Evolutionary conservation across 1,284 basidiomycete species (phyloP).

Genomic region (Ustilago nuda): DNA sequence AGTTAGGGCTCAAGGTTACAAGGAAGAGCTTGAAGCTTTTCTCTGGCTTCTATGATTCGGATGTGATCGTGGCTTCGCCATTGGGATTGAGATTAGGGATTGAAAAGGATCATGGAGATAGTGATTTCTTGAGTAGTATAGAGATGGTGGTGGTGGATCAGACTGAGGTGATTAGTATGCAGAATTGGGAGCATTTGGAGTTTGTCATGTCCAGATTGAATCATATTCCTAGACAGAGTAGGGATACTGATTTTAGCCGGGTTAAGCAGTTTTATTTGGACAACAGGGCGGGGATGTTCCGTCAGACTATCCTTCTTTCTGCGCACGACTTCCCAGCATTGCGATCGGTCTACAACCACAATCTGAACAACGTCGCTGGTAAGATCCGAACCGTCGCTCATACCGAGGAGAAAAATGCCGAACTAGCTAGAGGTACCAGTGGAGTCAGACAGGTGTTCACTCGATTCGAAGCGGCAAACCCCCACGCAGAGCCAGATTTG

Average conservation of each 20-base stretch:
- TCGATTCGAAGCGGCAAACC: constrained; percentile 79
- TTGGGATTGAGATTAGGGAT: constrained; percentile 89
- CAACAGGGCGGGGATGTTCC: constrained; percentile 79
- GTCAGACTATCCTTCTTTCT: constrained; percentile 90
- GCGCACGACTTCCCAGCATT: constrained; percentile 90
- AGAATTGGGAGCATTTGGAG: constrained; percentile 98
- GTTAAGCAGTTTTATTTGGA: constrained; percentile 98
- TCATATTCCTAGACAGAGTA: constrained; percentile 88
- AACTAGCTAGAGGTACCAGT: constrained; percentile 38
- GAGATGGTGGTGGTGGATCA: constrained; percentile 95
- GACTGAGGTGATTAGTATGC: constrained; percentile 92
- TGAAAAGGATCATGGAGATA: constrained; percentile 83
- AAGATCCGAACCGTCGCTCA: constrained; percentile 72
- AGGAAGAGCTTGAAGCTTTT: constrained; percentile 88
- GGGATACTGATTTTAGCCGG: constrained; percentile 93
- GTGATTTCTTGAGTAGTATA: constrained; percentile 91
- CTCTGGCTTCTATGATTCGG: constrained; percentile 88
- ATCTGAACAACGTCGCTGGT: constrained; percentile 84
- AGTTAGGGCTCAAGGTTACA: constrained; percentile 91
- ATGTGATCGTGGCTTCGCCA: constrained; percentile 92
- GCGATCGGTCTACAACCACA: constrained; percentile 79
- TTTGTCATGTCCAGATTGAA: constrained; percentile 88
- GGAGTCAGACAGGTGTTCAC: constrained; percentile 75
- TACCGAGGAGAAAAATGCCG: constrained; percentile 17
- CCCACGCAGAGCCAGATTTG: constrained; percentile 84